phyloP scores from a whole-genome alignment of 371 early-diverging fungal species.

The Haplosporangium sp. region DNA sequence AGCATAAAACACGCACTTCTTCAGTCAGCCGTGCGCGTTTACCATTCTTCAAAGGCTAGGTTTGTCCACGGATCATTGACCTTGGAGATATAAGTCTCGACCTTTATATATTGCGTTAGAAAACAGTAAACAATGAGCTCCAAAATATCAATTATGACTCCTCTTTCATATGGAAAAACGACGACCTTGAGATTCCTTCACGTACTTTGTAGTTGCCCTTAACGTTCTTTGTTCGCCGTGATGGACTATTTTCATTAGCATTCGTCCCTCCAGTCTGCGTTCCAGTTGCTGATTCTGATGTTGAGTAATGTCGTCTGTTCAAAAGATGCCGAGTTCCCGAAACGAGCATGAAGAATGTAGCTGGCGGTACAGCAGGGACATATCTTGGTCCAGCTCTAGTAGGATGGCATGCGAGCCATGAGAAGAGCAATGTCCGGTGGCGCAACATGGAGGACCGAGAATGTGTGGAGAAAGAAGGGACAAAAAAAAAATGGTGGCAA shows the following conservation, averaged over 20 bases:
- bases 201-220: conserved; percentile 17
- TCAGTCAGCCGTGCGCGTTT: neutral
- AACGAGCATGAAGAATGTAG: neutral
- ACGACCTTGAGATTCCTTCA: neutral
- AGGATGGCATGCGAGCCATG: too few species aligned
- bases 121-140: neutral
- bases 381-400: too few species aligned
- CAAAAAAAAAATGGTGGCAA: too few species aligned
- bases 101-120: conserved; percentile 5
- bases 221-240: conserved; percentile 17
- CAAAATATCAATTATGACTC: too few species aligned
- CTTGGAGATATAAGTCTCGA: conserved; percentile 66
- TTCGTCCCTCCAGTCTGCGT: too few species aligned
- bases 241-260: too few species aligned
- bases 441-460: too few species aligned
- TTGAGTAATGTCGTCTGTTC: neutral
- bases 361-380: too few species aligned
- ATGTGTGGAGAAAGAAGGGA: too few species aligned
- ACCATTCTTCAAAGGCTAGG: conserved; percentile 95
- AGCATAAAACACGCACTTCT: too few species aligned
- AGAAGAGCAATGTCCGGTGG: too few species aligned
- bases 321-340: neutral
- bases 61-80: conserved; percentile 86
- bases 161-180: neutral
- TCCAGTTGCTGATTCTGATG: neutral